Percentiles rank a stretch among this genome's conserved stretches.
Conservation (phyloP, 2,329 filamentous ascomycete genomes). For the Apiospora pterosperma region DNA sequence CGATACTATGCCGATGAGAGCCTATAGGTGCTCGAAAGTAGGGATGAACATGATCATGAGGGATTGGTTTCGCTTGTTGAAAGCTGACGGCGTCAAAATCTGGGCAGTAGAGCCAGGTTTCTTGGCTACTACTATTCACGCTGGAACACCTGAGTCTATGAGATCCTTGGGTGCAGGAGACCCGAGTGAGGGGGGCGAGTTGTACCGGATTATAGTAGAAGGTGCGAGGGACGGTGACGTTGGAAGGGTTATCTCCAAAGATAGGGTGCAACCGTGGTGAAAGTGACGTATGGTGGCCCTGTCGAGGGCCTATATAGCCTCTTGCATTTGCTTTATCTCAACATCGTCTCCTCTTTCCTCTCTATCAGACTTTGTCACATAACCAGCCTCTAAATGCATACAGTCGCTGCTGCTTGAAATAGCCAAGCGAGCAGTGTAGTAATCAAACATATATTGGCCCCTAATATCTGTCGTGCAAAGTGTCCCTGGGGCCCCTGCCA, state of each 20-base stretch:
- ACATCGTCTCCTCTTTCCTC: too few relatives aligned
- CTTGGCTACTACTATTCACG: constrained; percentile 37
- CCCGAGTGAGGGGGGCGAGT: constrained; percentile 30
- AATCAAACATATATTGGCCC: background rate
- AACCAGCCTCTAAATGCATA: too few relatives aligned
- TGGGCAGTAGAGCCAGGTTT: constrained; percentile 36
- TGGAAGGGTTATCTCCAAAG: constrained; percentile 29
- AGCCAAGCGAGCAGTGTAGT: background rate
- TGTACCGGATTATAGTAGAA: constrained; percentile 37
- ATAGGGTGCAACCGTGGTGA: constrained; percentile 20
- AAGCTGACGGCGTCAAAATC: constrained; percentile 43
- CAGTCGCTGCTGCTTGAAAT: too few relatives aligned
- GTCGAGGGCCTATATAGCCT: too few relatives aligned
- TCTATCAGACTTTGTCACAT: too few relatives aligned
- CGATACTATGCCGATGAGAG: background rate
- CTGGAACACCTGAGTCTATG: constrained; percentile 16
- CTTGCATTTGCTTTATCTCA: too few relatives aligned
- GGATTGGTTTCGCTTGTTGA: constrained; percentile 38
- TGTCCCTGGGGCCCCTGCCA: too few relatives aligned
- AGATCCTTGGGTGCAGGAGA: constrained; percentile 20
- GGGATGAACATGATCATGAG: constrained; percentile 47
- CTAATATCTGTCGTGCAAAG: background rate
- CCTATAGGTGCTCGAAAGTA: constrained; percentile 37
- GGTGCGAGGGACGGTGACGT: constrained; percentile 36
- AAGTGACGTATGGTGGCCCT: too few relatives aligned